Evolutionary conservation across 2,329 filamentous ascomycete species (phyloP).

Genomic region (Chaetomiaceae sp.): DNA sequence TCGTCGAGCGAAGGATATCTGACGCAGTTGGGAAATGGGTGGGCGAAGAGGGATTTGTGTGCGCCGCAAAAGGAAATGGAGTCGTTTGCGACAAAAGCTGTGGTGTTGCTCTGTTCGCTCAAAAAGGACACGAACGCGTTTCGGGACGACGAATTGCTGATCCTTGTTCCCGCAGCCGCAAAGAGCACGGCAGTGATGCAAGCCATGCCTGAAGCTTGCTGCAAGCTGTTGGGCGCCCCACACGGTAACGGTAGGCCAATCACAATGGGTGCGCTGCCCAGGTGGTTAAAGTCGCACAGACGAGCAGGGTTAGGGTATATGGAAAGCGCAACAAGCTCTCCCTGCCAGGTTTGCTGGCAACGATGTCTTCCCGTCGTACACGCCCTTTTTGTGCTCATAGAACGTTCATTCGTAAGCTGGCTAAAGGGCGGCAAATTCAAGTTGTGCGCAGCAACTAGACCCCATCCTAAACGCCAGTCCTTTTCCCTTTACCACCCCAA

Average conservation of each 20-base stretch:
- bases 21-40: too few species aligned
- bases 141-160: conserved; percentile 4
- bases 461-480: conserved; percentile 2
- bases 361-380: too few species aligned
- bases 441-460: not conserved
- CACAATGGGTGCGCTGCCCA: not conserved
- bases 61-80: not conserved
- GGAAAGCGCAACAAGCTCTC: too few species aligned
- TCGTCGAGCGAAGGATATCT: too few species aligned
- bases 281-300: not conserved
- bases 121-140: conserved; percentile 19
- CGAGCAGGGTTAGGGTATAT: not conserved
- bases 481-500: not conserved
- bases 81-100: not conserved
- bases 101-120: not conserved
- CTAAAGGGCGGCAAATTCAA: not conserved
- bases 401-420: too few species aligned
- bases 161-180: conserved; percentile 1
- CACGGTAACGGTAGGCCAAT: conserved; percentile 5
- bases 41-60: too few species aligned
- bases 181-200: conserved; percentile 16
- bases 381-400: too few species aligned
- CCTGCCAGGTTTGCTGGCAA: too few species aligned
- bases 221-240: not conserved
- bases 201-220: conserved; percentile 7